Conservation (phyloP, 2,329 filamentous ascomycete genomes). For the Ceratocystis cubensis region DNA sequence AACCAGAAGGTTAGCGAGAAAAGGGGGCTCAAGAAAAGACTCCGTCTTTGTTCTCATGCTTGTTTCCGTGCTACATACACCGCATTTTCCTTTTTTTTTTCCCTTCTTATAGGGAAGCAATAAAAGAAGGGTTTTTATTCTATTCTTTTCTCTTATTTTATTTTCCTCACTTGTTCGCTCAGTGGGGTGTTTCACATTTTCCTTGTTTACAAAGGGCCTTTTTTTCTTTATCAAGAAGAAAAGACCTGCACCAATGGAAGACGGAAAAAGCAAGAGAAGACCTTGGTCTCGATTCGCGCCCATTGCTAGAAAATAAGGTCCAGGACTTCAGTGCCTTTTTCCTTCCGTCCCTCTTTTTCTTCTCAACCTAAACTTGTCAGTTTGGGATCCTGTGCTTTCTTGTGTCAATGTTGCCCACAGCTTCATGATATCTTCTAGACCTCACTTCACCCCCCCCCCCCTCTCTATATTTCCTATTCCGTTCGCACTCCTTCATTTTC, state of each 20-base stretch:
- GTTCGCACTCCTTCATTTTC: background rate
- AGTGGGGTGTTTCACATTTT: background rate
- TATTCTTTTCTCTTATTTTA: background rate
- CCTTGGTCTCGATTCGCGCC: background rate
- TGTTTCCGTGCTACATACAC: background rate
- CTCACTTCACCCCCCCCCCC: background rate
- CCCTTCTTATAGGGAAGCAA: background rate
- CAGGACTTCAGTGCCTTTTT: background rate
- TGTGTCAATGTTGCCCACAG: background rate
- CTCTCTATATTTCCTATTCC: background rate
- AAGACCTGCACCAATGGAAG: background rate
- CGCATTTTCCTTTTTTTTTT: background rate
- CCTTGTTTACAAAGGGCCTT: background rate
- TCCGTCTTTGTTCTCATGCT: background rate
- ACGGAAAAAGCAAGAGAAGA: background rate
- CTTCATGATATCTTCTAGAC: slow-evolving; percentile 5
- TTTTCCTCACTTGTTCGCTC: background rate
- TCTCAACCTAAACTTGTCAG: background rate
- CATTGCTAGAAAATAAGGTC: background rate
- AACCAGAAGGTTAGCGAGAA: background rate
- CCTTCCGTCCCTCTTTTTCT: background rate
- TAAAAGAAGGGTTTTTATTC: background rate
- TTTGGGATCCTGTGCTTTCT: background rate
- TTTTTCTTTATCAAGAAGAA: slow-evolving; percentile 12
- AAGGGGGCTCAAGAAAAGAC: background rate